Base-by-base conservation (phyloP, 345 rosid genomes). In the Jatropha curcas region DNA sequence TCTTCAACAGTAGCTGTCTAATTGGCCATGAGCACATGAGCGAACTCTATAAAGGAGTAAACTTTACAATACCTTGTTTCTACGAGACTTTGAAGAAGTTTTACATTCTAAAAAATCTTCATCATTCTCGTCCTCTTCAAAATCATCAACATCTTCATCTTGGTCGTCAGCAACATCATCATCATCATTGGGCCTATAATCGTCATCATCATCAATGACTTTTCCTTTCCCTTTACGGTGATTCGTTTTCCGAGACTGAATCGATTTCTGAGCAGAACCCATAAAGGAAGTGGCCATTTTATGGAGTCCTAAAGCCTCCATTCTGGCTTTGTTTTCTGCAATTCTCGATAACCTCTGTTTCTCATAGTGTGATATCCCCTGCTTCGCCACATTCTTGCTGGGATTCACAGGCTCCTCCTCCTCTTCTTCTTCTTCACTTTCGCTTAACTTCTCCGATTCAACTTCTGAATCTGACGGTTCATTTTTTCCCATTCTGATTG, bases 241-340 rank as follows among this genome's bases (percentile, higher is more conserved):
- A 48, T 7, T 50, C n/a, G 62, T 48, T 33, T 27, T 57, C 14
- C 41, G 69, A 22, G 30, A 41, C 67, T 71, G 73, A 8, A 61
- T 37, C 22, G 74, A 72, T 52, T 60, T 79, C 59, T 30, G 82
- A 57, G 77, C 50, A 35, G 91, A 77, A 55, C 67, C 81, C 76
- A 78, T 71, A 33, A 90, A 68, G 73, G 89, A 81, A 70, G 83
- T 80, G 14, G 90, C 90, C 71, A 87, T 41, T 77, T 82, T 88
- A 37, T 71, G 72, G 59, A 94, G 83, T 70, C 98, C 96, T 68
- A 92, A 70, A 56, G 96, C 96, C 79, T 86, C 95, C 90, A 92
- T 85, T 75, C 90, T 84, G 28, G 89, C 91, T 77, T 76, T 83
- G 84, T 94, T 90, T 88, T 86, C 93, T 14, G 90, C 91, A 60